phyloP scores from a whole-genome alignment of 2,329 filamentous ascomycete species.

The Hyphodiscus sp. region DNA sequence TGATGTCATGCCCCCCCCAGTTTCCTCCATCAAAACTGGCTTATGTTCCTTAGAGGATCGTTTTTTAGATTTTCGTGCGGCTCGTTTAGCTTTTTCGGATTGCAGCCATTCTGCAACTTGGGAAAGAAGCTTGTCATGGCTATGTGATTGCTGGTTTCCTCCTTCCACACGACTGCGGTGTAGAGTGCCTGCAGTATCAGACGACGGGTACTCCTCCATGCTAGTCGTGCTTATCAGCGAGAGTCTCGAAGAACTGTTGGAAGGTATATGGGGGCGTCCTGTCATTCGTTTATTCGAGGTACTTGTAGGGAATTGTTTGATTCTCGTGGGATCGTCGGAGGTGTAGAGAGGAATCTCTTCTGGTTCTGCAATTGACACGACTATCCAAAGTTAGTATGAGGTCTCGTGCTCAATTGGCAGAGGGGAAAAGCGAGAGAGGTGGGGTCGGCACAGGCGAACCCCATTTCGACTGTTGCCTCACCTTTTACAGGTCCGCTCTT shows the following conservation, averaged over 20 bases:
- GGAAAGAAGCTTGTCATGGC: conserved; percentile 51
- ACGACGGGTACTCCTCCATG: conserved; percentile 19
- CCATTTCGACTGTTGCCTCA: conserved; percentile 9
- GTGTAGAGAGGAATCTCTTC: conserved; percentile 12
- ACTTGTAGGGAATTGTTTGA: conserved; percentile 23
- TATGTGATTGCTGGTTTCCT: conserved; percentile 23
- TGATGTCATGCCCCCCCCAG: conserved; percentile 7
- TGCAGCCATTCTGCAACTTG: conserved; percentile 82
- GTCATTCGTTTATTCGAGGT: conserved; percentile 21
- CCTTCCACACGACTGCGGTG: conserved; percentile 4
- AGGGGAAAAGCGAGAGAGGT: background rate
- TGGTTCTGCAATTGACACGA: conserved; percentile 29
- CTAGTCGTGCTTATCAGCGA: conserved; percentile 21
- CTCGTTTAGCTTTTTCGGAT: conserved; percentile 65
- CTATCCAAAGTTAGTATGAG: conserved; percentile 9
- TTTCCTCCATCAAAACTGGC: conserved; percentile 1
- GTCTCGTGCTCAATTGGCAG: background rate
- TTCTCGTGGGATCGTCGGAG: conserved; percentile 17
- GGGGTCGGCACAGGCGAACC: background rate
- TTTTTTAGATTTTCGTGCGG: conserved; percentile 45
- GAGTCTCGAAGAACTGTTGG: conserved; percentile 17
- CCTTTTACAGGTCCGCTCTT: conserved; percentile 24
- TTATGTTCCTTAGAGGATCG: conserved; percentile 17
- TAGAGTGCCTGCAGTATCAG: conserved; percentile 8
- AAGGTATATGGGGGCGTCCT: conserved; percentile 18